Evolutionary conservation across 2,329 filamentous ascomycete genomes (phyloP).

Genomic region (Epichloe hybrida): DNA sequence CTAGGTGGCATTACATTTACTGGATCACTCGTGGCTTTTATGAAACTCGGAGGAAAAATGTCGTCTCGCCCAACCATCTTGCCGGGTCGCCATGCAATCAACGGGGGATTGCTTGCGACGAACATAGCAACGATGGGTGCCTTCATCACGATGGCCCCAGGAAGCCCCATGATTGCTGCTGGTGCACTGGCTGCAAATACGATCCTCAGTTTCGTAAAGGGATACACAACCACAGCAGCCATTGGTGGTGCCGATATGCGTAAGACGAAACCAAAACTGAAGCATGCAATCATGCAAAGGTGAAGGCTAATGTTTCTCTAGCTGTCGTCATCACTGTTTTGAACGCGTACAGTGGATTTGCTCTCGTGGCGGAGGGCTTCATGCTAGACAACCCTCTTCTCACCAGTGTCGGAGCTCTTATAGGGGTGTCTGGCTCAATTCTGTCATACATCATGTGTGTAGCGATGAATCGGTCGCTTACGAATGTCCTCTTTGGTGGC

Average conservation of each 20-base stretch:
- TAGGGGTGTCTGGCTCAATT: slow-evolving; percentile 79
- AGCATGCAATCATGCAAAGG: neutral
- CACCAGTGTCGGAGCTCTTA: slow-evolving; percentile 73
- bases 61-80: slow-evolving; percentile 61
- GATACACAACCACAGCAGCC: slow-evolving; percentile 74
- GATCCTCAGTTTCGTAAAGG: slow-evolving; percentile 67
- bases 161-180: slow-evolving; percentile 65
- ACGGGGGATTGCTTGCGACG: slow-evolving; percentile 57
- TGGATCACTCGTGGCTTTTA: slow-evolving; percentile 76
- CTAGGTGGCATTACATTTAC: slow-evolving; percentile 73
- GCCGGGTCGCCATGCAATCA: slow-evolving; percentile 63
- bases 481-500: slow-evolving; percentile 79
- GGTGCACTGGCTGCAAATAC: slow-evolving; percentile 66
- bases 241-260: slow-evolving; percentile 93
- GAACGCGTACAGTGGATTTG: slow-evolving; percentile 85
- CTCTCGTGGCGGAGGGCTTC: slow-evolving; percentile 77
- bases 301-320: slow-evolving; percentile 12
- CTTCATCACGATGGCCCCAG: slow-evolving; percentile 71
- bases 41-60: slow-evolving; percentile 76
- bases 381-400: slow-evolving; percentile 83
- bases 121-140: slow-evolving; percentile 76
- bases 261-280: slow-evolving; percentile 12
- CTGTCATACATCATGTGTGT: slow-evolving; percentile 79
- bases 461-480: slow-evolving; percentile 83
- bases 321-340: slow-evolving; percentile 78